Conservation (phyloP, 768 basidiomycete genomes). For the Sporobolomyces phaffii region DNA sequence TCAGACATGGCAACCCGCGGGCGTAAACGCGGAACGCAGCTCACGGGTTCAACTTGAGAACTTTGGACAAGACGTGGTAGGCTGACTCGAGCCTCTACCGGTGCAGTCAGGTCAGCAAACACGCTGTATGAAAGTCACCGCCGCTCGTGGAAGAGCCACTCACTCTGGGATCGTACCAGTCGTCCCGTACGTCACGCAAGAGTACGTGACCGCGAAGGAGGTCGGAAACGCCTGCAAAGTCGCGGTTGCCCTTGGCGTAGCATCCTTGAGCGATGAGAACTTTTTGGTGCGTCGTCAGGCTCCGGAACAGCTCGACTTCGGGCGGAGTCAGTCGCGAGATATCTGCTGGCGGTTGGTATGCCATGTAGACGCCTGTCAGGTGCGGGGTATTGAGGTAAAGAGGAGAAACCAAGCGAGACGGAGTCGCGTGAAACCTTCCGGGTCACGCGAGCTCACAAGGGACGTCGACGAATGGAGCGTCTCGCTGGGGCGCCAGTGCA, state of each 20-base stretch:
- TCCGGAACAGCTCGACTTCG: not conserved
- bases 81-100: not conserved
- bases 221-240: not conserved
- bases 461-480: no score
- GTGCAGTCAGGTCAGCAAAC: no score
- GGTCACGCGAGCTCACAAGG: no score
- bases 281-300: conserved; percentile 17
- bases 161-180: conserved; percentile 24
- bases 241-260: conserved; percentile 11
- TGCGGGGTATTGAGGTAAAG: no score
- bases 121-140: no score
- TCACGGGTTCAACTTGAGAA: conserved; percentile 10
- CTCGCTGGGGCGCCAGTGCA: no score
- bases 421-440: no score
- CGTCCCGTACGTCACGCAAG: not conserved
- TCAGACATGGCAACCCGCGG: no score
- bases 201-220: conserved; percentile 21
- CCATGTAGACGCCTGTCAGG: no score
- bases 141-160: no score
- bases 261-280: conserved; percentile 31
- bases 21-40: not conserved
- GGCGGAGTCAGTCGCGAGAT: not conserved
- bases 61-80: conserved; percentile 2
- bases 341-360: not conserved
- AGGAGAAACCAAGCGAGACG: no score